Evolutionary conservation across 768 basidiomycete species (phyloP), one percentile per base, ranked within the genome.

Genomic region (Aureoboletus auriporus): DNA sequence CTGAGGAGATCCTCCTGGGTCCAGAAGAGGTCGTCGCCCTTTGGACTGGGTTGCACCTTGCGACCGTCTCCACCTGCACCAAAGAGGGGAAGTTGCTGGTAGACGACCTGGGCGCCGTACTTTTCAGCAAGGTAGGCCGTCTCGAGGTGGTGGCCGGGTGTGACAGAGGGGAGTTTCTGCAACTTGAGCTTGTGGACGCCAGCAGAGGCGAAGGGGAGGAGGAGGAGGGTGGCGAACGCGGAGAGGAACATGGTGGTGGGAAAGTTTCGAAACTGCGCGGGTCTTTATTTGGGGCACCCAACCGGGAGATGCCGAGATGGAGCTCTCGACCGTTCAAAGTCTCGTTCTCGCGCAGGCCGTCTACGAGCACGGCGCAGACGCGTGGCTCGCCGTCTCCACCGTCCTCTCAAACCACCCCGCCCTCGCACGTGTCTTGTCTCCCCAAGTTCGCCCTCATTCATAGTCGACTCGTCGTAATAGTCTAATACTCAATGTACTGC

Each of bases 101-200:
- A 75, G 28, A 64, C 67, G 39, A 60, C 58, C 26, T 64, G 60
- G 33, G 70, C 61, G 44, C 89, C 83, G 77, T 98, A 96, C 76
- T 99, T 98, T 77, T 92, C 80, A n/a, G 86, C 84, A 49, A 98
- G 86, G 66, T 89, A 92, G 17, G 86, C 87, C 39, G 80, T 80
- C 71, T 91, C 86, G 41, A 90, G 72, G 23, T 75, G 64, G 17
- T 86, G 82, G 50, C 84, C 83, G 61, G 73, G 77, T 12, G 72
- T 67, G n/a, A 73, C 73, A 36, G 76, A 72, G 14, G 86, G 77
- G 2, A 95, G 64, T 73, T 96, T 96, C 70, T 92, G 80, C 28
- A 97, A 83, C 69, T 93, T 93, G 66, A 96, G 80, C 63, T 80
- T 93, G 78, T 85, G 86, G 1, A 91, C 74, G 53, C 80, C 79